Base-by-base conservation (phyloP, 139 green algal genomes). In the Pseudopediastrum boryanum region DNA sequence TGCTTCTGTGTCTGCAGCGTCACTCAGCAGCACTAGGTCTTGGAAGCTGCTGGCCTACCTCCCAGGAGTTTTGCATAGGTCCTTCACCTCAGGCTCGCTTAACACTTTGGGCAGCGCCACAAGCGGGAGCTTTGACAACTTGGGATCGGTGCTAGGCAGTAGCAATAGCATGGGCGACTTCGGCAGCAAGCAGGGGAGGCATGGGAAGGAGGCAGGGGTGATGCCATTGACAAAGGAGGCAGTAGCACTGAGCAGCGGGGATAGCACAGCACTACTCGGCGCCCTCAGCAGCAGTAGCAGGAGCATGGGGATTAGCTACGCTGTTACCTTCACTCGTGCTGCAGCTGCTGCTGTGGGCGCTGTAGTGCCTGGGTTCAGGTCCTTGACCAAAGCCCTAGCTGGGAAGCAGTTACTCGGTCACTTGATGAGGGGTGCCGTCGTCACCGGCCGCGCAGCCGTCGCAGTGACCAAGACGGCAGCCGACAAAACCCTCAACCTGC, bases 31-130 rank as follows among this genome's bases (percentile, higher is more conserved):
- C 33, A 70, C 54, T 3, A 39, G 71, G 39, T 70, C 54, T 5
- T 78, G 71, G 71, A 68, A 29, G 13, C 41, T 78, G 54, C 54
- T 78, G 71, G 71, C 71, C 4, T 78, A 78, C 59, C 39, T 78
- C 41, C 71, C 71, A 61, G 66, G 58, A n/a, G 41, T 74, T 27
- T n/a, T 74, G 12, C 16, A 27, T 13, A 12, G 36, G 2, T 59
- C 52, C 2, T 56, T 78, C 54, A 74, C 43, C 66, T 12, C 13
- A 31, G 25, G 59, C 59, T 8, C 25, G 31, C 23, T 36, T 8
- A 64, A 33, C 59, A 29, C 1, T 44, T 42, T 42, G 43, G 29
- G 9, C 33, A 43, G 71, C 29, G 23, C 19, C 42, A 56, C n/a
- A n/a, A n/a, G n/a, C n/a, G n/a, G n/a, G n/a, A n/a, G n/a, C n/a